phyloP scores from a whole-genome alignment of 2,329 filamentous ascomycete species.

The Colletotrichum sp. region DNA sequence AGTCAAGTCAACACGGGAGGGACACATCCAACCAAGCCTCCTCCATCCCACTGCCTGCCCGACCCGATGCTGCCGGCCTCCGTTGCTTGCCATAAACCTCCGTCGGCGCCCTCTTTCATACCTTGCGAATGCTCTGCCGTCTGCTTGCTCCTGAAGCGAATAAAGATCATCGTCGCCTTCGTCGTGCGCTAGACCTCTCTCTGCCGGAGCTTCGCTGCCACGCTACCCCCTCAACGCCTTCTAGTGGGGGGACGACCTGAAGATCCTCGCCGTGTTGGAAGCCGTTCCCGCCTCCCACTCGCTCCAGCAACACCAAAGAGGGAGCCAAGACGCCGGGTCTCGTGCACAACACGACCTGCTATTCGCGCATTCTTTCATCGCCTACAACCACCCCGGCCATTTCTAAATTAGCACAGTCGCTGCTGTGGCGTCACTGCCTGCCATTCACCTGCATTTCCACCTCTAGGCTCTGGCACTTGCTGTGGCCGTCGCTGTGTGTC shows the following conservation, averaged over 20 bases:
- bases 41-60: neutral
- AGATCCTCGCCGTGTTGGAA: constrained; percentile 5
- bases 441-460: neutral
- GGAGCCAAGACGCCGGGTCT: constrained; percentile 9
- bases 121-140: neutral
- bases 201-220: neutral
- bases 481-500: neutral
- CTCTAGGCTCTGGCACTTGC: neutral
- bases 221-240: neutral
- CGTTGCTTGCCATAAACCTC: neutral
- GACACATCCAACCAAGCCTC: neutral
- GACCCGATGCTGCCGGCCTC: neutral
- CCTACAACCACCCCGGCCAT: neutral
- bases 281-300: neutral
- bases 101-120: neutral
- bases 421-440: constrained; percentile 10
- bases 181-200: neutral
- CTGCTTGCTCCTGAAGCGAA: neutral
- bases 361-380: constrained; percentile 8
- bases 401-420: neutral
- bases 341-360: neutral
- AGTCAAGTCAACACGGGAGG: neutral
- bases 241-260: neutral
- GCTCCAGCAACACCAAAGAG: constrained; percentile 8
- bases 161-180: neutral